Conservation (phyloP, 202 grass and related monocot species). For the Zizania palustris region DNA sequence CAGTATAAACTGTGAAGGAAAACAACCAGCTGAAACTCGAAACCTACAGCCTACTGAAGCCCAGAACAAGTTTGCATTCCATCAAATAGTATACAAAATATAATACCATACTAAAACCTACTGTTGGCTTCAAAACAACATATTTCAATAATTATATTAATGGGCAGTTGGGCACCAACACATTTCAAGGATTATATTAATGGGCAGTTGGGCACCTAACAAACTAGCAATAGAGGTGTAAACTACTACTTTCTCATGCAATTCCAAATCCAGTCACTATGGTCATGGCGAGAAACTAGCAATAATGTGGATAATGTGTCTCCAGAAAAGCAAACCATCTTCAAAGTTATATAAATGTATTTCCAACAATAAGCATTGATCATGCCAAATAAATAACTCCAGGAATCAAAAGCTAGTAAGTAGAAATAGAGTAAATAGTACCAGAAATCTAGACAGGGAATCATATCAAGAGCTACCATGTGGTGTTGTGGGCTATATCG, state of each 20-base stretch:
- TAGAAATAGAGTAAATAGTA: neutral
- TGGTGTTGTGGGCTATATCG: neutral
- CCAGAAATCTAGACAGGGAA: conserved; percentile 3
- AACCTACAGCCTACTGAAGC: neutral
- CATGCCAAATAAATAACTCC: neutral
- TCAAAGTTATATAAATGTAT: neutral
- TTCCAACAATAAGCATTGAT: neutral
- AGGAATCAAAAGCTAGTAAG: neutral
- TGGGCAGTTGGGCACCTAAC: neutral
- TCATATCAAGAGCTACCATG: conserved; percentile 8
- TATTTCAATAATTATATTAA: conserved; percentile 8
- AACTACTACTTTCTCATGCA: neutral
- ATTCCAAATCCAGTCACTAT: neutral
- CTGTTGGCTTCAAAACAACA: neutral
- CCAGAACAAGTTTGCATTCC: neutral
- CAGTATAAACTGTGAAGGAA: neutral
- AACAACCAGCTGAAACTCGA: neutral
- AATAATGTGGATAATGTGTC: neutral
- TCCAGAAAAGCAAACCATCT: neutral
- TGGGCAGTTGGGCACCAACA: neutral
- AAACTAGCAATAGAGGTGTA: no score
- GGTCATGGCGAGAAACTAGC: neutral
- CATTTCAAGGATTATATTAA: conserved; percentile 4
- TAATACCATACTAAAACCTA: neutral
- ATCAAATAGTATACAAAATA: neutral